Conservation (phyloP, 2,329 filamentous ascomycete species). For the Stagonosporopsis vannaccii region DNA sequence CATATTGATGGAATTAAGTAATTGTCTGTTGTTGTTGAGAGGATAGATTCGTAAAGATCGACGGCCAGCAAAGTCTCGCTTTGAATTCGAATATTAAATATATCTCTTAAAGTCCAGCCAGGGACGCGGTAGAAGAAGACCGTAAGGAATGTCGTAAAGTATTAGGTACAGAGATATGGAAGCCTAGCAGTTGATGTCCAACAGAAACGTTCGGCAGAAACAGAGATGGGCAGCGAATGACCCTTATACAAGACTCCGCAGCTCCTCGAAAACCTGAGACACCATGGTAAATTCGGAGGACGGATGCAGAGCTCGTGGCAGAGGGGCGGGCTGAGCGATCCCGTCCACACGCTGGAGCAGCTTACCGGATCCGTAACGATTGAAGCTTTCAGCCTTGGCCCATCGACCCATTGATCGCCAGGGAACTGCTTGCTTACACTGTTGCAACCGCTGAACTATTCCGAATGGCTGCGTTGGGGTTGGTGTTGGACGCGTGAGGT, state of each 20-base stretch:
- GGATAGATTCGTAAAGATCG: slow-evolving; percentile 31
- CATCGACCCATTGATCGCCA: slow-evolving; percentile 38
- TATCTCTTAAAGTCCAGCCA: slow-evolving; percentile 50
- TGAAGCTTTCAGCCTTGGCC: slow-evolving; percentile 45
- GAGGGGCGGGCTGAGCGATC: slow-evolving; percentile 39
- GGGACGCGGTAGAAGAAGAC: slow-evolving; percentile 48
- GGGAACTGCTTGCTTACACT: slow-evolving; percentile 35
- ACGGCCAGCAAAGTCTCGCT: slow-evolving; percentile 50
- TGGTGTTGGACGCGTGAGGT: slow-evolving; percentile 43
- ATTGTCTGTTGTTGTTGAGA: slow-evolving; percentile 27
- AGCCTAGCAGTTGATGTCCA: slow-evolving; percentile 44
- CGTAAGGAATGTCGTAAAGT: slow-evolving; percentile 46
- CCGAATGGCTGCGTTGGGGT: slow-evolving; percentile 30
- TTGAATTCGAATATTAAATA: slow-evolving; percentile 47
- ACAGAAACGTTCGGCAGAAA: slow-evolving; percentile 49
- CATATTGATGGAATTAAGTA: slow-evolving; percentile 45
- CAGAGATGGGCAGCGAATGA: slow-evolving; percentile 47
- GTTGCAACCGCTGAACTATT: slow-evolving; percentile 39
- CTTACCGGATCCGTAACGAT: slow-evolving; percentile 38
- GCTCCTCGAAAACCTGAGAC: slow-evolving; percentile 49
- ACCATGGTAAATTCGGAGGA: slow-evolving; percentile 47
- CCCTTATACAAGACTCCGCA: slow-evolving; percentile 46
- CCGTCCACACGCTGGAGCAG: slow-evolving; percentile 43
- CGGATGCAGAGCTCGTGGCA: slow-evolving; percentile 44
- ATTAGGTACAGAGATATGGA: slow-evolving; percentile 47